Percentiles rank a stretch among this genome's conserved stretches.
These are phyloP conservation scores for Physcomitrellopsis africana DNA, from an alignment of 225 moss, liverwort and hornwort species.

Conservation along the genomic window DNA sequence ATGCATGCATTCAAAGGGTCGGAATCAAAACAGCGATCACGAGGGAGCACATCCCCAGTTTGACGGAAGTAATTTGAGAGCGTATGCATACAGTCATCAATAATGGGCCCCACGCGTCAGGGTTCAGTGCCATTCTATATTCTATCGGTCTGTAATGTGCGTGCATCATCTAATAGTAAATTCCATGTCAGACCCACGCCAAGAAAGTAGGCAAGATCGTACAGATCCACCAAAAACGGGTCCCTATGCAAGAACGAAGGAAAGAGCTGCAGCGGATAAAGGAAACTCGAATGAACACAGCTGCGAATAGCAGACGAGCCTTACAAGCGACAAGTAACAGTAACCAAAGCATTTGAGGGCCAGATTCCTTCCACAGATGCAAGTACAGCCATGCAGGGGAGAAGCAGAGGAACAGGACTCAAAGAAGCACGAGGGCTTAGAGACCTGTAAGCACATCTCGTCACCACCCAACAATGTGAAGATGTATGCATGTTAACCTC, in stretches of 20 bases:
- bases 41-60: neutral
- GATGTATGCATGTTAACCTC: neutral
- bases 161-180: neutral
- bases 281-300: neutral
- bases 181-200: neutral
- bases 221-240: neutral
- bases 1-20: neutral
- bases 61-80: neutral
- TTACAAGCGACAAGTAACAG: too few species aligned
- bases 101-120: constrained; percentile 30
- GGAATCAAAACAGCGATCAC: too few species aligned
- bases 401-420: too few species aligned
- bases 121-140: neutral
- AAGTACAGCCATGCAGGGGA: too few species aligned
- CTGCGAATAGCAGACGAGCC: too few species aligned
- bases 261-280: neutral
- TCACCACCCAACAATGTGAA: neutral
- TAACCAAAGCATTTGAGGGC: too few species aligned
- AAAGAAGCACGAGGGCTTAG: too few species aligned
- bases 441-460: neutral
- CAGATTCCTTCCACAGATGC: too few species aligned
- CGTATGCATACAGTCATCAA: neutral
- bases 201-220: constrained; percentile 1
- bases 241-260: neutral
- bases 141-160: neutral